Percentiles rank a stretch among this genome's conserved stretches.
Evolutionary conservation across 805 yeast species (phyloP).

Genomic region (Candida silvatica): DNA sequence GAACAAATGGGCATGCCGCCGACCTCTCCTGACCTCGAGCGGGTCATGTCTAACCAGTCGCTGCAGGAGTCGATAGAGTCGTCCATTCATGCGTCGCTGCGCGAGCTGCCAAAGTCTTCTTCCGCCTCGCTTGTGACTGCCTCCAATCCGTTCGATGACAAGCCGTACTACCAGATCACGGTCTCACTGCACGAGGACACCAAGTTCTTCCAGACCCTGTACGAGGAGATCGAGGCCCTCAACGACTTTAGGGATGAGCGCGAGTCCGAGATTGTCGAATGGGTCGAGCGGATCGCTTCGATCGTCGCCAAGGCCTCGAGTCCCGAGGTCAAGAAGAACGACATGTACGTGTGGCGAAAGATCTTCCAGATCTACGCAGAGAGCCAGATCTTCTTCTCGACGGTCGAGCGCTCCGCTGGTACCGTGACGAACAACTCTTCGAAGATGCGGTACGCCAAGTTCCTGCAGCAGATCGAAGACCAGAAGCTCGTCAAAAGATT

Average conservation of each 20-base stretch:
- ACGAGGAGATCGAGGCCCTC: constrained; percentile 42
- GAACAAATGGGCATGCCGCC: too few relatives aligned
- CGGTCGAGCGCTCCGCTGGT: constrained; percentile 33
- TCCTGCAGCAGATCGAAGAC: constrained; percentile 30
- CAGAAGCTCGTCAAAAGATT: constrained; percentile 31
- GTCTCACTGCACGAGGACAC: constrained; percentile 46
- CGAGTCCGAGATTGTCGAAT: constrained; percentile 31
- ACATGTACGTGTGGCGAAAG: constrained; percentile 63
- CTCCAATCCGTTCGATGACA: constrained; percentile 18
- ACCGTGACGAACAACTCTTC: constrained; percentile 35
- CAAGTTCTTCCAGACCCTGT: constrained; percentile 49
- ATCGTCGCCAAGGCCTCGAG: constrained; percentile 29
- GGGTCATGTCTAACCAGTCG: neutral
- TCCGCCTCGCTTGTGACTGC: constrained; percentile 11
- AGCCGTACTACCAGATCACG: constrained; percentile 13
- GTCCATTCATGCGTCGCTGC: neutral
- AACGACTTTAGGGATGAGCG: constrained; percentile 34
- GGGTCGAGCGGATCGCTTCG: constrained; percentile 34
- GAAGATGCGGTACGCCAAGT: constrained; percentile 32
- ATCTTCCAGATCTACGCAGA: constrained; percentile 59
- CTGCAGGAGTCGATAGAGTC: neutral
- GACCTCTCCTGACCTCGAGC: too few relatives aligned
- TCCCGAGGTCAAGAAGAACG: constrained; percentile 37
- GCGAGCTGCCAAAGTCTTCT: constrained; percentile 1
- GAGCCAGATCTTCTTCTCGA: constrained; percentile 49